phyloP scores from a whole-genome alignment of 176 grass and related monocot species.

The Juncus inflexus region DNA sequence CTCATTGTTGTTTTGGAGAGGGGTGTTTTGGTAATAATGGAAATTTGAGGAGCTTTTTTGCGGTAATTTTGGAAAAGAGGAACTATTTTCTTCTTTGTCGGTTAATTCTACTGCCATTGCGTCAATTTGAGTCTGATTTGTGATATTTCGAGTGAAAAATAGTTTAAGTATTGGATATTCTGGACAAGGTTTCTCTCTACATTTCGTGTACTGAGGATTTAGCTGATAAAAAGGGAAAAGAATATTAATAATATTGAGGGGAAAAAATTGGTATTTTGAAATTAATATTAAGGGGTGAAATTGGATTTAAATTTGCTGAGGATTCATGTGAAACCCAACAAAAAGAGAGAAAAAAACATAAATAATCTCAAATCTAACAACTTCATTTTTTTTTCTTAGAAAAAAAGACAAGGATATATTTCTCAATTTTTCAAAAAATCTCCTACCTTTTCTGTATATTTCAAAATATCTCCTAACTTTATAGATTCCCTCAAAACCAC shows the following conservation, averaged over 20 bases:
- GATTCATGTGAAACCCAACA: constrained; percentile 2
- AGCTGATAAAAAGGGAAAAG: constrained; percentile 24
- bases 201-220: constrained; percentile 36
- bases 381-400: constrained; percentile 7
- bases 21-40: constrained; percentile 14
- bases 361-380: neutral
- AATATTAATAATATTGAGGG: neutral
- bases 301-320: neutral
- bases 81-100: constrained; percentile 25
- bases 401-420: neutral
- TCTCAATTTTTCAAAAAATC: neutral
- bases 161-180: constrained; percentile 33
- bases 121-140: constrained; percentile 23
- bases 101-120: constrained; percentile 35
- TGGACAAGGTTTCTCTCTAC: constrained; percentile 26
- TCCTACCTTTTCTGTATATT: neutral
- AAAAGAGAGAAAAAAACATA: neutral
- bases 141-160: constrained; percentile 23
- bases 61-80: constrained; percentile 16
- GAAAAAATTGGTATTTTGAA: neutral
- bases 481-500: neutral
- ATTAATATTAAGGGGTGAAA: neutral
- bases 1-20: constrained; percentile 6
- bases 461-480: neutral
- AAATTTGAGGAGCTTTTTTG: constrained; percentile 26